phyloP scores from a whole-genome alignment of 306 rosid genomes.

The Casuarina cunninghamiana region DNA sequence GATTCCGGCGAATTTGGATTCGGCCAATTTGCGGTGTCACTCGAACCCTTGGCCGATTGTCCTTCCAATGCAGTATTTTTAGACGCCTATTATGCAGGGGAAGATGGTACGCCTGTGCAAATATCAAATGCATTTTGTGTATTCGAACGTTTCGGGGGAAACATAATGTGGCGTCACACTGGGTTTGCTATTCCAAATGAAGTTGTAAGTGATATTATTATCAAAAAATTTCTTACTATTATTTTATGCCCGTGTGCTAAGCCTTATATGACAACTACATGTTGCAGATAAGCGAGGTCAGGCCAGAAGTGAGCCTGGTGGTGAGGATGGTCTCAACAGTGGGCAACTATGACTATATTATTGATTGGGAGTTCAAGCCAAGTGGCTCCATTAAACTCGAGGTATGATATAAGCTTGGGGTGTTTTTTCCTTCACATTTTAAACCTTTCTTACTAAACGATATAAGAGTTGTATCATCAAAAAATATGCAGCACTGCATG shows the following conservation, averaged over 20 bases:
- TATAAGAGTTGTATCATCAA: too few species aligned
- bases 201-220: constrained; percentile 12
- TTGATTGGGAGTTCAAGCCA: constrained; percentile 65
- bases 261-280: background rate
- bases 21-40: constrained; percentile 50
- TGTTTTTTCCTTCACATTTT: too few species aligned
- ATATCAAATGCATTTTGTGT: constrained; percentile 54
- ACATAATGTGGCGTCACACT: constrained; percentile 73
- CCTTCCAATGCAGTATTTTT: constrained; percentile 58
- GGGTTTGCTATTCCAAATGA: constrained; percentile 30
- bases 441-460: too few species aligned
- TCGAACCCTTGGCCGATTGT: constrained; percentile 49
- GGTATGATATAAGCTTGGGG: constrained; percentile 26
- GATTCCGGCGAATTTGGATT: constrained; percentile 58
- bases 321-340: constrained; percentile 49
- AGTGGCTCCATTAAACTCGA: constrained; percentile 55
- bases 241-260: background rate
- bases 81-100: constrained; percentile 42
- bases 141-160: constrained; percentile 54
- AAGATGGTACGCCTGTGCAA: constrained; percentile 45
- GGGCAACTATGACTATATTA: constrained; percentile 56
- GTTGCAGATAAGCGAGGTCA: constrained; percentile 48
- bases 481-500: too few species aligned
- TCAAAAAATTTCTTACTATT: background rate
- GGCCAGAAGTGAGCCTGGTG: constrained; percentile 47